Evolutionary conservation across 768 basidiomycete species (phyloP).

Genomic region (Leccinum truebloodii): DNA sequence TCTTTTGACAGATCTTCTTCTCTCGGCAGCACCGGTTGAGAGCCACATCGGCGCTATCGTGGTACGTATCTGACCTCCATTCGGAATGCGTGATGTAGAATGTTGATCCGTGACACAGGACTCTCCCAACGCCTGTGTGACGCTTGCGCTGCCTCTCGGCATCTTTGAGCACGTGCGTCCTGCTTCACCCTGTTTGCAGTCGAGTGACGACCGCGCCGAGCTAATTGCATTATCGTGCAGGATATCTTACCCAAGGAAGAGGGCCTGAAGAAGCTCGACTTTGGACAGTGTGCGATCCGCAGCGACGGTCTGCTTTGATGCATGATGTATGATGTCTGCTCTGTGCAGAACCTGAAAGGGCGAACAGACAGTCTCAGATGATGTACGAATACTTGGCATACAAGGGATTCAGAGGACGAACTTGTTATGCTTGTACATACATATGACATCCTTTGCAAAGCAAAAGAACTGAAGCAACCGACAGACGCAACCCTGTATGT

Average conservation of each 20-base stretch:
- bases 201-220: not conserved
- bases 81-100: too few relatives aligned
- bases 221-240: conserved; percentile 31
- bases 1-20: too few relatives aligned
- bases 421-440: not conserved
- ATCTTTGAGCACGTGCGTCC: conserved; percentile 69
- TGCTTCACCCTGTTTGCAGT: not conserved
- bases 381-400: not conserved
- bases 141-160: conserved; percentile 69
- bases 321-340: not conserved
- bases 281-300: conserved; percentile 66
- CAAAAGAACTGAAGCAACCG: not conserved
- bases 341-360: not conserved
- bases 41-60: too few relatives aligned
- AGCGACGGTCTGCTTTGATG: conserved; percentile 57
- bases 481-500: not conserved
- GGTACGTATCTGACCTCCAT: too few relatives aligned
- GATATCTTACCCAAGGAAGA: conserved; percentile 68
- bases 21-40: too few relatives aligned
- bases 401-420: not conserved
- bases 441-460: not conserved
- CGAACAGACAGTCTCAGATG: not conserved
- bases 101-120: conserved; percentile 46
- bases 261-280: conserved; percentile 57
- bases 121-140: conserved; percentile 78